A percentile compares a stretch with the other conserved stretches of the same genome.
Evolutionary conservation across 75 land plant genomes (phyloP).

Genomic region (Picea sitchensis): DNA sequence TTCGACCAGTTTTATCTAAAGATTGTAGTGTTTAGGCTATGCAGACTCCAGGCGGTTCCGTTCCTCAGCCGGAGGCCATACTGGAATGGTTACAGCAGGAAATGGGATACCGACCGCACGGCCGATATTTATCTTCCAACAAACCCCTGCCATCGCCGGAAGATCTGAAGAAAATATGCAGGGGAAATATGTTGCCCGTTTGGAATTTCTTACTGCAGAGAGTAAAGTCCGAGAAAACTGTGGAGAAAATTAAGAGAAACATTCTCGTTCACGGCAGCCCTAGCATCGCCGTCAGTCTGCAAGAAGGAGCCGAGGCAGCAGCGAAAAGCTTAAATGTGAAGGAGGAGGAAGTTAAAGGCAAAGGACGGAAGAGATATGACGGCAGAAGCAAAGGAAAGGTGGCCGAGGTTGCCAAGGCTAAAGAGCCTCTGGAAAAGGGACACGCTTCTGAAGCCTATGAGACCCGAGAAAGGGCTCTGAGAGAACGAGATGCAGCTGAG

Average conservation of each 20-base stretch:
- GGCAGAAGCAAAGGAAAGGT: slow-evolving; percentile 15
- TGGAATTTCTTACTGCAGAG: slow-evolving; percentile 74
- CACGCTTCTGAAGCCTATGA: slow-evolving; percentile 27
- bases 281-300: slow-evolving; percentile 14
- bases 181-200: slow-evolving; percentile 95
- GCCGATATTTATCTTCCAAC: slow-evolving; percentile 28
- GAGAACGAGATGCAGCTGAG: slow-evolving; percentile 83
- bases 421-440: slow-evolving; percentile 19
- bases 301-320: slow-evolving; percentile 14
- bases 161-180: slow-evolving; percentile 69
- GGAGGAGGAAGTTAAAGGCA: slow-evolving; percentile 23
- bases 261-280: slow-evolving; percentile 78
- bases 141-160: slow-evolving; percentile 62
- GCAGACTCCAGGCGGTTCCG: too few species aligned
- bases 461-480: slow-evolving; percentile 63
- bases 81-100: slow-evolving; percentile 94
- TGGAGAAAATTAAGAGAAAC: slow-evolving; percentile 74
- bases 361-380: slow-evolving; percentile 35
- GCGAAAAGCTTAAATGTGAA: neutral
- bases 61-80: slow-evolving; percentile 63
- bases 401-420: slow-evolving; percentile 6
- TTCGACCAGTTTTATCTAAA: too few species aligned
- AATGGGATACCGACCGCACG: slow-evolving; percentile 83
- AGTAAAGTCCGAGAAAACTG: slow-evolving; percentile 95
- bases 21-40: too few species aligned